These are phyloP conservation scores for Megacollybia marginata DNA, from an alignment of 768 basidiomycete genomes.

Conservation along the genomic window DNA sequence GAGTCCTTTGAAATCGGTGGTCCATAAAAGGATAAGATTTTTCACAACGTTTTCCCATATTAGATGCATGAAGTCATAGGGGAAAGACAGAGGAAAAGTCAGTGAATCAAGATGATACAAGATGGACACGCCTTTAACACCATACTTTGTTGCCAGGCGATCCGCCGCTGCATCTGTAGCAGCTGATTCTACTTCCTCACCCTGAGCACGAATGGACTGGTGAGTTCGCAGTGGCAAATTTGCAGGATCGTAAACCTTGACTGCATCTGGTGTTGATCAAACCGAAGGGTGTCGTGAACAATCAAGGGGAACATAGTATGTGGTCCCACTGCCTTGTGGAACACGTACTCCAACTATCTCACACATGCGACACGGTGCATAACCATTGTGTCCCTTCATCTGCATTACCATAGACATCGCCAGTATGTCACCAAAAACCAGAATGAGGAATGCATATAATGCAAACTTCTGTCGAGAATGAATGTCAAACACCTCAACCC, in stretches of 20 bases:
- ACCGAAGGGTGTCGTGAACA: conserved; percentile 5
- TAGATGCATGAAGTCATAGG: conserved; percentile 13
- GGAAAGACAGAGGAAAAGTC: conserved; percentile 3
- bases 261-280: neutral
- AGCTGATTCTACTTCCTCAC: conserved; percentile 4
- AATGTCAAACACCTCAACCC: conserved; percentile 28
- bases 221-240: conserved; percentile 11
- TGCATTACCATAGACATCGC: conserved; percentile 16
- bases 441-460: conserved; percentile 21
- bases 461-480: conserved; percentile 12
- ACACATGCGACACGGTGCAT: conserved; percentile 27
- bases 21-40: conserved; percentile 12
- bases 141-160: neutral
- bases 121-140: conserved; percentile 5
- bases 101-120: conserved; percentile 5
- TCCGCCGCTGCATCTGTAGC: conserved; percentile 7
- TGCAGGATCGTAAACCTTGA: conserved; percentile 3
- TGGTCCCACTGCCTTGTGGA: neutral
- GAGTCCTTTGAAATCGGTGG: conserved; percentile 10
- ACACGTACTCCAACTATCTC: conserved; percentile 21
- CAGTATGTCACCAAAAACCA: conserved; percentile 26
- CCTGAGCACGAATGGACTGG: conserved; percentile 5
- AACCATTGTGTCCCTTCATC: conserved; percentile 31
- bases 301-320: conserved; percentile 16
- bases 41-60: conserved; percentile 7